Base-by-base conservation (phyloP, 192 early-diverging fungal genomes). In the Rhizophagus sp. region DNA sequence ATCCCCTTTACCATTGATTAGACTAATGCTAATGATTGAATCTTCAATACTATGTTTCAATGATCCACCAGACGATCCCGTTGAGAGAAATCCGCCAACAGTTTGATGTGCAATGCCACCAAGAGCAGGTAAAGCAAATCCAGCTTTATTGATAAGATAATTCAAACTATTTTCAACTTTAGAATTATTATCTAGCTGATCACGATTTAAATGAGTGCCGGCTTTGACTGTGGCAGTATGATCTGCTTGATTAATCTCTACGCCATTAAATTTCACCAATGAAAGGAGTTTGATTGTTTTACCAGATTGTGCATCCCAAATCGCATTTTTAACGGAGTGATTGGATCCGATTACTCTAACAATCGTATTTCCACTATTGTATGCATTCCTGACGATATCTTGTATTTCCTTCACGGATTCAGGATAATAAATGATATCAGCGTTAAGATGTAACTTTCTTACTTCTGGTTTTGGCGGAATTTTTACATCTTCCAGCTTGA, bases 51-150 rank as follows among this genome's bases (percentile, higher is more conserved):
- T 30, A 65, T 65, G 4, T 22, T 10, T 65, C 24, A 65, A 65
- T 25, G 63, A 22, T 22, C 63, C 63, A 8, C 63, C 63, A 22
- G 63, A 65, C 4, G 63, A 65, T 22, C 63, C 63, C 63, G 63
- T 65, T 65, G 63, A 65, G 7, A 65, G 63, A n/a, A 65, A 65
- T 22, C 63, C 63, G 6, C 63, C 63, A n/a, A 65, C 24, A 30
- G 63, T 65, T 65, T 65, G 63, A 65, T 65, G 63, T 22, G 22
- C 22, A 65, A 65, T n/a, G 4, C 63, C 63, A 65, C 63, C 63
- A n/a, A n/a, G 13, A n/a, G 0, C 22, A 22, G 63, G 63, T 6
- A 65, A 12, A 15, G 63, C 13, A 65, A 15, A 65, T 22, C 63
- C 63, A n/a, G 17, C 17, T 7, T 65, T 10, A 4, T 65, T 12